Evolutionary conservation across 2,329 filamentous ascomycete genomes (phyloP), one percentile per base, ranked within the genome.

Genomic region (Bimuria novae-zelandiae): DNA sequence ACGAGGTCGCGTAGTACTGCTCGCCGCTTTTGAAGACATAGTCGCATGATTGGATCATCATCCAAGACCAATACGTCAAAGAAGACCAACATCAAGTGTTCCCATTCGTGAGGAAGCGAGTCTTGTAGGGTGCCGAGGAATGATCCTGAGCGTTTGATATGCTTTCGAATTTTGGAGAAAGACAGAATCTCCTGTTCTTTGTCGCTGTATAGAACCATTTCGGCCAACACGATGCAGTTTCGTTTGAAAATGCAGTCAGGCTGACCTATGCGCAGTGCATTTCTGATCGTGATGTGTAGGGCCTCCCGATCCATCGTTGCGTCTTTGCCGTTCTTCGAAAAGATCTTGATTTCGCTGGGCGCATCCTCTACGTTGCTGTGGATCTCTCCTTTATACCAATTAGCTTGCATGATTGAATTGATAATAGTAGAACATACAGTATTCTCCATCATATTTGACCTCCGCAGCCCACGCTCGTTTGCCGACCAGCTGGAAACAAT

Each of bases 251-350:
- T 80, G 67, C 88, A 88, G 7, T 80, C 77, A 0, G 78, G 56
- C 1, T 75, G 74, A 3, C 85, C 85, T 29, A 95, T 78, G 7
- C 79, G 79, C 4, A 96, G 76, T 3, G 87, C 87, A 3, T 84
- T 76, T 35, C 80, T 78, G 51, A 96, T 85, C 1, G 81, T 81
- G 30, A 22, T 39, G 33, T 89, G 85, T 19, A 95, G 71, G 1
- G 77, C 78, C 10, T 71, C 62, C 29, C 89, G 83, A 69, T 96
- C 92, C 46, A 76, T 68, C 0, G 91, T 96, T 39, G 91, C 93
- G 60, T 96, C 90, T 68, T 94, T 95, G 52, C 92, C 90, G 64
- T 90, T 94, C 69, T 96, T 97, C 8, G 91, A 95, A 68, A 94
- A 96, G 25, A 96, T 93, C 57, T 88, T 87, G 23, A 96, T 84